A percentile compares a stretch with the other conserved stretches of the same genome.
Evolutionary conservation across 129 eudicot species (phyloP).

Genomic region (Arctium minus): DNA sequence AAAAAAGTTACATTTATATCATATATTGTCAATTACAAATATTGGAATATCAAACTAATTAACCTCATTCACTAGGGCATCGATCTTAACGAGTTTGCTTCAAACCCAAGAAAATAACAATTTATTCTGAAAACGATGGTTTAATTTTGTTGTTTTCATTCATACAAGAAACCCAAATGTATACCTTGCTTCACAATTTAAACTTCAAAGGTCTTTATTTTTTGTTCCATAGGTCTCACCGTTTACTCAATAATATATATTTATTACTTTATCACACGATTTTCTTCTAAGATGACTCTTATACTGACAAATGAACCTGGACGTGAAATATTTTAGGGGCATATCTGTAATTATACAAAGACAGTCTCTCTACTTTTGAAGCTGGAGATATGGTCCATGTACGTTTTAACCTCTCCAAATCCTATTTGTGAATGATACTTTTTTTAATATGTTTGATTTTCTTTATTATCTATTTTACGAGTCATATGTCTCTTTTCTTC

Average conservation of each 20-base stretch:
- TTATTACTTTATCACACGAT: neutral
- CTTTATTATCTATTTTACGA: neutral
- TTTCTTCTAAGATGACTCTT: neutral
- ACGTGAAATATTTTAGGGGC: neutral
- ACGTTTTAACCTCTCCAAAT: neutral
- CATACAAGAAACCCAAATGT: neutral
- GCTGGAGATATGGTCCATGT: neutral
- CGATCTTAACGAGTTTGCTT: neutral
- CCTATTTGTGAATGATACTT: neutral
- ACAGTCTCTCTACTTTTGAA: too few relatives aligned
- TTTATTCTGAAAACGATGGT: neutral
- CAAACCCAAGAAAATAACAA: neutral
- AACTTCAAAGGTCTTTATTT: neutral
- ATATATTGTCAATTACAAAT: neutral
- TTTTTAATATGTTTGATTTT: neutral
- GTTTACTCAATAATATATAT: neutral
- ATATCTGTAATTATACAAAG: too few relatives aligned
- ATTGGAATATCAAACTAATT: neutral
- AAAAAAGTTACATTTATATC: neutral
- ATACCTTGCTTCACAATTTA: neutral
- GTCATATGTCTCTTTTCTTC: neutral
- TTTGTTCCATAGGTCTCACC: neutral
- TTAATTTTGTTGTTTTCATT: neutral
- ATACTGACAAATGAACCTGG: neutral
- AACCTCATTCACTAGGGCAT: neutral